Conservation (phyloP, 495 filamentous ascomycete genomes). For the Annulohypoxylon moriforme region DNA sequence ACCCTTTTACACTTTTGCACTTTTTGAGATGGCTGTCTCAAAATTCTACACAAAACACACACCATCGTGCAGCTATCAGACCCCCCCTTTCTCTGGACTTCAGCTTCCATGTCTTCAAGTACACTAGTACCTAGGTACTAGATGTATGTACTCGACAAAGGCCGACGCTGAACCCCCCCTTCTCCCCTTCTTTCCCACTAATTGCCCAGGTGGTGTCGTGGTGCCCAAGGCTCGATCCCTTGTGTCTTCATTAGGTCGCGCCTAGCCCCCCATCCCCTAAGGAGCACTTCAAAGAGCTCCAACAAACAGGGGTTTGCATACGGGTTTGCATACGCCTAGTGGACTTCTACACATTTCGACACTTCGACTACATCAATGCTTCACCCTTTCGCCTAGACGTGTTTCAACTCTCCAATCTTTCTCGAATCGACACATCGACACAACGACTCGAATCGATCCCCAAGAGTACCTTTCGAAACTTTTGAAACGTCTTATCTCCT, state of each 20-base stretch:
- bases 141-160: conserved; percentile 19
- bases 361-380: conserved; percentile 43
- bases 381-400: conserved; percentile 40
- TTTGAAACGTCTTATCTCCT: conserved; percentile 31
- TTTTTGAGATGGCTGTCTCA: background rate
- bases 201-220: conserved; percentile 10
- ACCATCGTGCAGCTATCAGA: conserved; percentile 22
- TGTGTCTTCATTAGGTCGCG: conserved; percentile 38
- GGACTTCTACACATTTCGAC: conserved; percentile 37
- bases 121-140: background rate
- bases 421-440: conserved; percentile 1
- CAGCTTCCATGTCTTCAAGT: background rate
- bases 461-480: conserved; percentile 34
- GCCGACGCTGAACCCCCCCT: background rate
- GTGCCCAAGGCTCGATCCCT: conserved; percentile 40
- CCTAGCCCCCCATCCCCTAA: conserved; percentile 24
- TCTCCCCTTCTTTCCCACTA: conserved; percentile 29
- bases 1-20: background rate
- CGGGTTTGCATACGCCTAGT: conserved; percentile 25
- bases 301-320: conserved; percentile 36
- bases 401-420: conserved; percentile 40
- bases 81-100: conserved; percentile 31
- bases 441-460: conserved; percentile 8
- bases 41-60: conserved; percentile 13
- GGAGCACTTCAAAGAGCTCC: conserved; percentile 32